Percentiles rank a stretch among this genome's conserved stretches.
These are phyloP conservation scores for Aspergillus eucalypticola DNA, from an alignment of 2,329 filamentous ascomycete genomes.

Conservation along the genomic window DNA sequence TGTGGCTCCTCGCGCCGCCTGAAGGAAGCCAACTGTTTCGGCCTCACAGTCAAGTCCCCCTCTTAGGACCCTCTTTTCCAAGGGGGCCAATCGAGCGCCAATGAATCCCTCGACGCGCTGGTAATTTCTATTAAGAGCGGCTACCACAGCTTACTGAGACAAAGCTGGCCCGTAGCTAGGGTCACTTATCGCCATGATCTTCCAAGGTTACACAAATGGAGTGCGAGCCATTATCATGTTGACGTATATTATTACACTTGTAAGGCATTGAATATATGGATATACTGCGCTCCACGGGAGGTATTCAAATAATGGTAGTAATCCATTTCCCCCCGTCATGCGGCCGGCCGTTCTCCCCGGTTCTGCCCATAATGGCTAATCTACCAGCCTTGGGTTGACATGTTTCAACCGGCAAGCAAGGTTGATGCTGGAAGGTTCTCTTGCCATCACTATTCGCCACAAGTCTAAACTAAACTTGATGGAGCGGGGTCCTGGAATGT, in stretches of 20 bases:
- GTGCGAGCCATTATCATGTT: not conserved
- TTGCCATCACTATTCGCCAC: not conserved
- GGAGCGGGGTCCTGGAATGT: not conserved
- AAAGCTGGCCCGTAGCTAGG: not conserved
- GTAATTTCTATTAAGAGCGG: not conserved
- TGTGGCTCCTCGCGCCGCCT: not conserved
- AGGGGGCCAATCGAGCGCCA: not conserved
- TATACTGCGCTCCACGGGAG: not conserved
- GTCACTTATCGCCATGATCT: not conserved
- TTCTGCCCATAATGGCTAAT: not conserved
- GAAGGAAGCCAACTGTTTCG: slow-evolving; percentile 4
- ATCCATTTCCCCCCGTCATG: not conserved
- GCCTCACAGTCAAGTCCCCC: not conserved
- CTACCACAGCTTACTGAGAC: not conserved
- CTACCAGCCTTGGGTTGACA: not conserved
- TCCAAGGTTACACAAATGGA: not conserved
- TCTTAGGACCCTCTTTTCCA: not conserved
- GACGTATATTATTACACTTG: slow-evolving; percentile 6
- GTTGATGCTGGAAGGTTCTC: not conserved
- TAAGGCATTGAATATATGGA: not conserved
- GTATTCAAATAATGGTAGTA: not conserved
- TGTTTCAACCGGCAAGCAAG: not conserved
- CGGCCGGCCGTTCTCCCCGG: not conserved
- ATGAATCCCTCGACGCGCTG: not conserved
- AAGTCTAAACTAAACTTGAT: not conserved